Evolutionary conservation across 2,329 filamentous ascomycete species (phyloP).

Genomic region (Penicillium sp.): DNA sequence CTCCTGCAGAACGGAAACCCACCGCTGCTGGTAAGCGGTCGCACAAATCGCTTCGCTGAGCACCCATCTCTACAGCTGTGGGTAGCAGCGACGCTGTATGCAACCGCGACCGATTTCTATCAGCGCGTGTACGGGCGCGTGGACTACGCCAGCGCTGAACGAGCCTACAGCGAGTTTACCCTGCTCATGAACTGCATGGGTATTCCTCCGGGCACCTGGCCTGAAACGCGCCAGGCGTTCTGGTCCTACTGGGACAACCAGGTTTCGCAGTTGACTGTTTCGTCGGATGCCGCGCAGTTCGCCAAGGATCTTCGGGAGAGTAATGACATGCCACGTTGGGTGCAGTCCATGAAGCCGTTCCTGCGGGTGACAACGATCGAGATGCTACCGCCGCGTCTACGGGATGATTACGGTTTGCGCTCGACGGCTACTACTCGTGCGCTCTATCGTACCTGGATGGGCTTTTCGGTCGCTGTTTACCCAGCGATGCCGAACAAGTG

Average conservation of each 20-base stretch:
- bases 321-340: conserved; percentile 31
- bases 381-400: conserved; percentile 34
- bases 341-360: conserved; percentile 32
- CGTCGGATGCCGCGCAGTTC: conserved; percentile 30
- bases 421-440: conserved; percentile 28
- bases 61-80: conserved; percentile 29
- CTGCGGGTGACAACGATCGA: conserved; percentile 34
- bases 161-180: conserved; percentile 33
- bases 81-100: conserved; percentile 38
- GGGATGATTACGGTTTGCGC: conserved; percentile 36
- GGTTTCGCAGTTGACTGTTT: conserved; percentile 29
- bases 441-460: conserved; percentile 34
- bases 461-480: conserved; percentile 34
- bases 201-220: conserved; percentile 32
- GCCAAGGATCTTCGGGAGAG: conserved; percentile 30
- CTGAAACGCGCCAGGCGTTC: conserved; percentile 31
- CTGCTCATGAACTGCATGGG: conserved; percentile 30
- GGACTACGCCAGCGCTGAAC: conserved; percentile 33
- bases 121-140: conserved; percentile 38
- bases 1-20: conserved; percentile 25
- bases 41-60: conserved; percentile 25
- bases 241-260: conserved; percentile 41
- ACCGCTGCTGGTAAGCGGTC: conserved; percentile 23
- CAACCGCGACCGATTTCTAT: conserved; percentile 39
- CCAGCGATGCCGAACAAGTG: conserved; percentile 33